Percentiles rank a stretch among this genome's conserved stretches.
These are phyloP conservation scores for Emericellopsis atlantica DNA, from an alignment of 2,329 filamentous ascomycete genomes.

Conservation along the genomic window DNA sequence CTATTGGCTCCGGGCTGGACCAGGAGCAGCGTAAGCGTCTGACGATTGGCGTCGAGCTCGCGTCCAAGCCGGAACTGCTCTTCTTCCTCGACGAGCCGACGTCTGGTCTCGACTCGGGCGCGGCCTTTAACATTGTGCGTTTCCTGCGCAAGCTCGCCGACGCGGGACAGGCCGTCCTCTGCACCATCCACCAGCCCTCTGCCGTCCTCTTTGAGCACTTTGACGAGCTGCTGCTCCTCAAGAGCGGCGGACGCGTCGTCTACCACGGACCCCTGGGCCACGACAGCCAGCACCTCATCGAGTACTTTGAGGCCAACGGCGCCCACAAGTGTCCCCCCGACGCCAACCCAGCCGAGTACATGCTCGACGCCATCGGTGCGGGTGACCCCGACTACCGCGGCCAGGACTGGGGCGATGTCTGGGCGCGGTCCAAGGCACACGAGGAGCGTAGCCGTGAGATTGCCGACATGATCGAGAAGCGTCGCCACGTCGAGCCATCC, in stretches of 20 bases:
- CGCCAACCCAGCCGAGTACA: conserved; percentile 41
- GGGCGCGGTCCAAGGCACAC: conserved; percentile 39
- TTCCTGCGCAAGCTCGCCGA: conserved; percentile 50
- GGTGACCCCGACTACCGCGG: conserved; percentile 47
- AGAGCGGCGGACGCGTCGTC: conserved; percentile 36
- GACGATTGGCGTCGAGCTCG: conserved; percentile 44
- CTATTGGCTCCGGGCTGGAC: conserved; percentile 44
- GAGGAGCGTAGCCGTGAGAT: conserved; percentile 35
- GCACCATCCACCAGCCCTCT: conserved; percentile 48
- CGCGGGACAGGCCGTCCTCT: conserved; percentile 44
- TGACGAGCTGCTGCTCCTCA: conserved; percentile 41
- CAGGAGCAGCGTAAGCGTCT: conserved; percentile 44
- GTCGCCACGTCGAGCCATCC: conserved; percentile 23
- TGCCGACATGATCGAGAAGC: conserved; percentile 31
- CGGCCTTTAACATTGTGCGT: conserved; percentile 48
- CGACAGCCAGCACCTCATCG: conserved; percentile 31
- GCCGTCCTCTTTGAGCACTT: conserved; percentile 43
- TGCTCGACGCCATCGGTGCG: conserved; percentile 46
- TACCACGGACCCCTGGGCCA: conserved; percentile 42
- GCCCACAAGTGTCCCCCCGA: conserved; percentile 30
- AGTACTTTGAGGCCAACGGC: conserved; percentile 39
- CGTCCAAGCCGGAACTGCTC: conserved; percentile 44
- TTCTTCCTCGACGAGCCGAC: conserved; percentile 54
- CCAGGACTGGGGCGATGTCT: conserved; percentile 51
- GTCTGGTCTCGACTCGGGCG: conserved; percentile 43